These are phyloP conservation scores for Backusella circina DNA, from an alignment of 192 early-diverging fungal species.

Conservation along the genomic window DNA sequence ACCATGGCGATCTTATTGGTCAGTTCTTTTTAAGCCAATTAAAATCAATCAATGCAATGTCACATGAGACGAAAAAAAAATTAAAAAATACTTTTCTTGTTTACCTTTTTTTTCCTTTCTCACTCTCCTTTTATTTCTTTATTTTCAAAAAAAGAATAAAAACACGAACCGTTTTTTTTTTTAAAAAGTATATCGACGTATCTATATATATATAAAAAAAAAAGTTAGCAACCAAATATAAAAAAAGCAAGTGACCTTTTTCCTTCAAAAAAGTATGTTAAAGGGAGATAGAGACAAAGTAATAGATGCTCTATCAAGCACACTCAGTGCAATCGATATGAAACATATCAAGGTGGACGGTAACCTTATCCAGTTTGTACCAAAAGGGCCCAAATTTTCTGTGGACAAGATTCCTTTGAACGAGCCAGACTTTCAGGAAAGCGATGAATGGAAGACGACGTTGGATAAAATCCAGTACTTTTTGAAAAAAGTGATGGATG, in stretches of 20 bases:
- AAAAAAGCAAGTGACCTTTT: background rate
- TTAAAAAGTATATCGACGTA: no score
- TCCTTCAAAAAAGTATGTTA: background rate
- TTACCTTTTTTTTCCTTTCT: background rate
- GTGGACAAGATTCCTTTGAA: background rate
- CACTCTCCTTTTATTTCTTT: background rate
- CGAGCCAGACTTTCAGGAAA: background rate
- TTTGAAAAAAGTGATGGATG: background rate
- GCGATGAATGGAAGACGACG: background rate
- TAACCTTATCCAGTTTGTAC: background rate
- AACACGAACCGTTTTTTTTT: background rate
- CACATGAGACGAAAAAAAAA: background rate
- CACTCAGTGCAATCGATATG: background rate
- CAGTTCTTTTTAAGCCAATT: background rate
- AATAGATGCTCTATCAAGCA: background rate
- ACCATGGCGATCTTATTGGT: no score
- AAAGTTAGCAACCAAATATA: background rate
- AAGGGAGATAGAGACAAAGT: background rate
- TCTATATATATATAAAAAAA: no score
- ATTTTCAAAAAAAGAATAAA: no score
- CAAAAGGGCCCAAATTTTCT: background rate
- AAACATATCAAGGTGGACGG: background rate
- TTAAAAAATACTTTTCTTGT: background rate
- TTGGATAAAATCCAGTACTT: background rate
- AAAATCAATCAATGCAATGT: background rate